phyloP scores from a whole-genome alignment of 2,329 filamentous ascomycete species.

The Colletotrichum filicis region DNA sequence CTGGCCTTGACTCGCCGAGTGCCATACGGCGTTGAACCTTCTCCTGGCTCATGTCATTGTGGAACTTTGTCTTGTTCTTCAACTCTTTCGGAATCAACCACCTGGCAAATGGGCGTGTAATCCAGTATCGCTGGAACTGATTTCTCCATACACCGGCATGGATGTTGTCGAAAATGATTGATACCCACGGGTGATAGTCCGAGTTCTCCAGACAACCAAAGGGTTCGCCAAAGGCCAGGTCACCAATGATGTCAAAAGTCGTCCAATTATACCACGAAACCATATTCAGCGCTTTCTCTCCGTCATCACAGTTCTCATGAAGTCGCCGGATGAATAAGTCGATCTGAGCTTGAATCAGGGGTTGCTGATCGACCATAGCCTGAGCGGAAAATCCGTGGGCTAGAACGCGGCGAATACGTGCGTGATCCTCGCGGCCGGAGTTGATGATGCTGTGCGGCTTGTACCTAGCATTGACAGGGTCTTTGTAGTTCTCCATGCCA shows the following conservation, averaged over 20 bases:
- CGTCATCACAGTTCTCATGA: slow-evolving; percentile 23
- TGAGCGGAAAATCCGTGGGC: slow-evolving; percentile 44
- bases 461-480: slow-evolving; percentile 11
- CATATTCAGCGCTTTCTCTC: slow-evolving; percentile 8
- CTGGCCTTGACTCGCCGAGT: slow-evolving; percentile 30
- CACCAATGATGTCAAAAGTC: slow-evolving; percentile 46
- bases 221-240: slow-evolving; percentile 43
- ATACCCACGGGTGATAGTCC: slow-evolving; percentile 43
- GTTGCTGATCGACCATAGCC: slow-evolving; percentile 45
- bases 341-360: slow-evolving; percentile 42
- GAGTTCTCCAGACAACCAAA: slow-evolving; percentile 41
- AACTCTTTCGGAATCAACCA: slow-evolving; percentile 12
- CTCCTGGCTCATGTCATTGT: slow-evolving; percentile 8
- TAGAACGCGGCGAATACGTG: slow-evolving; percentile 39
- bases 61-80: slow-evolving; percentile 10
- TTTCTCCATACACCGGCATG: slow-evolving; percentile 9
- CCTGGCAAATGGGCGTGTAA: slow-evolving; percentile 4
- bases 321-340: slow-evolving; percentile 46
- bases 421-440: slow-evolving; percentile 35
- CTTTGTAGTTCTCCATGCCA: slow-evolving; percentile 16
- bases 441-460: slow-evolving; percentile 31
- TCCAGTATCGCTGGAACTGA: slow-evolving; percentile 5
- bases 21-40: slow-evolving; percentile 31
- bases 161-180: slow-evolving; percentile 37
- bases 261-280: slow-evolving; percentile 37